Evolutionary conservation across 225 moss, liverwort and hornwort species (phyloP).

Genomic region (Ulota crispa): DNA sequence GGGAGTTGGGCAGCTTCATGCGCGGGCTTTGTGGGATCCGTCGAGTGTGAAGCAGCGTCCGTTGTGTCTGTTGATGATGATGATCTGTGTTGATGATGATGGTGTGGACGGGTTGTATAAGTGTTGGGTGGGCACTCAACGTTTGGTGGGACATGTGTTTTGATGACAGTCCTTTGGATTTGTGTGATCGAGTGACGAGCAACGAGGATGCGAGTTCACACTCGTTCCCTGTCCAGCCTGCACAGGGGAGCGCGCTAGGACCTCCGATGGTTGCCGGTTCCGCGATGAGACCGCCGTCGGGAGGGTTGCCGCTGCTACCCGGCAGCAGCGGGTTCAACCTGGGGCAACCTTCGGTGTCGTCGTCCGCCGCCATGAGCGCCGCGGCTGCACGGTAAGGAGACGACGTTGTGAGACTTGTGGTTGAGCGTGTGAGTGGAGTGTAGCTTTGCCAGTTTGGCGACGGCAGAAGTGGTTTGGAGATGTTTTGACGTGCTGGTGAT

Average conservation of each 20-base stretch:
- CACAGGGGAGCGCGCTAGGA: constrained; percentile 40
- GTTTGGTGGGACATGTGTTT: not conserved
- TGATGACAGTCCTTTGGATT: constrained; percentile 67
- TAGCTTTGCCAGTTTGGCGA: too few relatives aligned
- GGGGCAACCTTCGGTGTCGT: constrained; percentile 39
- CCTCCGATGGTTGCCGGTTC: constrained; percentile 47
- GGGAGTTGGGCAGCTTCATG: not conserved
- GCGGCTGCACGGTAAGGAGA: too few relatives aligned
- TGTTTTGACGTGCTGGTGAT: too few relatives aligned
- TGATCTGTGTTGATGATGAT: not conserved
- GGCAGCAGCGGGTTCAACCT: constrained; percentile 51
- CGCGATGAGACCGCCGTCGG: constrained; percentile 65
- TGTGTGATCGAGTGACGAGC: constrained; percentile 49
- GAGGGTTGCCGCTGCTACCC: constrained; percentile 52
- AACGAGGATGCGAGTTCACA: constrained; percentile 48
- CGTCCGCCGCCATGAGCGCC: constrained; percentile 49
- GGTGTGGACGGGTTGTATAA: not conserved
- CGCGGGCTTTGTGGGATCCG: too few relatives aligned
- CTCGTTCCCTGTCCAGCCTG: constrained; percentile 43
- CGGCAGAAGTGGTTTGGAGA: too few relatives aligned
- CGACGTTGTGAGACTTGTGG: not conserved
- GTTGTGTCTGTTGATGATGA: not conserved
- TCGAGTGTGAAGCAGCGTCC: not conserved
- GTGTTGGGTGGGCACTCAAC: not conserved
- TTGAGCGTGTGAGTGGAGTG: not conserved